Percentiles rank a stretch among this genome's conserved stretches.
Conservation (phyloP, 2,329 filamentous ascomycete species). For the Aspergillus fumigatus region DNA sequence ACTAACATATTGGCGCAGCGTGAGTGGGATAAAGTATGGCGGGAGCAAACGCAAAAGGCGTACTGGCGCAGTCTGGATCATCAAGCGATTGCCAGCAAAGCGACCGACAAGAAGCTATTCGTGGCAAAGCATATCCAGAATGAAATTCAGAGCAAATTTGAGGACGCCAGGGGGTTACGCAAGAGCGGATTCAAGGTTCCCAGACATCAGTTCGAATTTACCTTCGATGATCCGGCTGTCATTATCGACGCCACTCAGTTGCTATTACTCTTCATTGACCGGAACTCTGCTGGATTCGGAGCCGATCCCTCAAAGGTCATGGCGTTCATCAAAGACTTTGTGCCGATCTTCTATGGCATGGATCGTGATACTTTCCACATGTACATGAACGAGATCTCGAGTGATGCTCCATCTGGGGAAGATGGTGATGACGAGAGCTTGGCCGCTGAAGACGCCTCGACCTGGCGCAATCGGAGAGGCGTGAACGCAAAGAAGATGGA, state of each 20-base stretch:
- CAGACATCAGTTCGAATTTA: constrained; percentile 70
- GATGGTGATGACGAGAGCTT: constrained; percentile 69
- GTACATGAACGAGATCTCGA: constrained; percentile 63
- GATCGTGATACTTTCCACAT: constrained; percentile 65
- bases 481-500: constrained; percentile 66
- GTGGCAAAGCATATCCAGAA: constrained; percentile 85
- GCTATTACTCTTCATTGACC: constrained; percentile 45
- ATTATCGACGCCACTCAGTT: constrained; percentile 50
- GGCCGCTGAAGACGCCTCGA: constrained; percentile 63
- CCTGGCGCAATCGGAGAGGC: constrained; percentile 61
- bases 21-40: constrained; percentile 99
- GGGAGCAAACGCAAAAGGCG: constrained; percentile 87
- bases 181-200: constrained; percentile 57
- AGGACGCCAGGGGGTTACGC: constrained; percentile 76
- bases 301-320: constrained; percentile 67
- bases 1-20: constrained; percentile 47
- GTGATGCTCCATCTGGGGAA: constrained; percentile 69
- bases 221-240: constrained; percentile 67
- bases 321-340: constrained; percentile 71
- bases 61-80: constrained; percentile 96
- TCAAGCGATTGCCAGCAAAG: constrained; percentile 86
- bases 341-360: constrained; percentile 72
- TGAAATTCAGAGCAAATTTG: constrained; percentile 86
- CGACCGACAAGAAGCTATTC: constrained; percentile 84
- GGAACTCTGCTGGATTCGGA: constrained; percentile 47